These are phyloP conservation scores for Hortiboletus campestris DNA, from an alignment of 768 basidiomycete species.

Conservation along the genomic window DNA sequence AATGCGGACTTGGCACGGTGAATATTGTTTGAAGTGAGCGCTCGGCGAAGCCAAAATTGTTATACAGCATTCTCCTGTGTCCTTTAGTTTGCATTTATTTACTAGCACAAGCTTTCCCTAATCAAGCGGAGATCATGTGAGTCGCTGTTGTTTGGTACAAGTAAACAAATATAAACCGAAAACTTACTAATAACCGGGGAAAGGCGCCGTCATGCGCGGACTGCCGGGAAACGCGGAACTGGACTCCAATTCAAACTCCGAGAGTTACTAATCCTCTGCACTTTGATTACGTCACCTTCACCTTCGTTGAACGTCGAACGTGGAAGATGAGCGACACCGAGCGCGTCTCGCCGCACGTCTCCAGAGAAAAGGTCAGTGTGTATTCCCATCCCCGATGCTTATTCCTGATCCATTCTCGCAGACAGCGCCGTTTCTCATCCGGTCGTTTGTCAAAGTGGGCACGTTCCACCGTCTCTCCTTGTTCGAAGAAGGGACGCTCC, in stretches of 20 bases:
- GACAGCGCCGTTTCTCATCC: constrained; percentile 81
- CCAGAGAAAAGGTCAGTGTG: constrained; percentile 53
- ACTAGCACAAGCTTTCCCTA: no score
- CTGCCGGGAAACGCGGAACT: no score
- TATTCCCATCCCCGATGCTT: accelerated
- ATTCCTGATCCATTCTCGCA: constrained; percentile 25
- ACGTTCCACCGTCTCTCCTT: constrained; percentile 69
- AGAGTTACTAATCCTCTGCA: no score
- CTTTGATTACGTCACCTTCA: neutral
- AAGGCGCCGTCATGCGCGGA: no score
- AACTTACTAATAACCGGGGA: no score
- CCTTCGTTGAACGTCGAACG: neutral
- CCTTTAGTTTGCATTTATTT: no score
- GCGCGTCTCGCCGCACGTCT: constrained; percentile 43
- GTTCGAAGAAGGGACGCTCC: constrained; percentile 76
- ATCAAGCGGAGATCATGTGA: no score
- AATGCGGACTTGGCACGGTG: neutral
- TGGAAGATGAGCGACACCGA: constrained; percentile 37
- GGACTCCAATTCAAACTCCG: no score
- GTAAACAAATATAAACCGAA: no score
- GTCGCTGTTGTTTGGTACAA: no score
- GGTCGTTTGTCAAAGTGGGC: constrained; percentile 80
- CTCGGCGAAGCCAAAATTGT: neutral
- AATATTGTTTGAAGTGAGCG: neutral
- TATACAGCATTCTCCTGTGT: no score